phyloP scores from a whole-genome alignment of 2,329 filamentous ascomycete genomes.

The Aspergillus udagawae region DNA sequence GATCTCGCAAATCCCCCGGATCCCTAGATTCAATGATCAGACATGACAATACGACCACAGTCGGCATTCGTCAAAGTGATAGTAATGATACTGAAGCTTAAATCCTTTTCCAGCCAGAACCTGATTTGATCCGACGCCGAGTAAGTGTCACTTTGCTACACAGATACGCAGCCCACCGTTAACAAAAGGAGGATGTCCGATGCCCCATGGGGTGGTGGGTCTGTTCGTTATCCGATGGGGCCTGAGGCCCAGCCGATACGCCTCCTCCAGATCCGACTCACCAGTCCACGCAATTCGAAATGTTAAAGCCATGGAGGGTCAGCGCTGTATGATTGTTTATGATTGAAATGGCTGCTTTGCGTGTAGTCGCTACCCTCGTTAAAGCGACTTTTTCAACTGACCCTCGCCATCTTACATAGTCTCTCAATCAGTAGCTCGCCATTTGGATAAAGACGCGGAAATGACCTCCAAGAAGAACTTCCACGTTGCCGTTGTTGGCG shows the following conservation, averaged over 20 bases:
- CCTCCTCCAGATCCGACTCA: background rate
- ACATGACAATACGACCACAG: background rate
- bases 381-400: background rate
- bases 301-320: too few relatives aligned
- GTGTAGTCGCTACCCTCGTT: background rate
- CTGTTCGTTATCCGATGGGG: background rate
- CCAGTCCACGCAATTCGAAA: background rate
- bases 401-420: background rate
- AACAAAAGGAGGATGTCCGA: background rate
- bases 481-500: slow-evolving; percentile 32
- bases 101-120: background rate
- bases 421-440: background rate
- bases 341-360: background rate
- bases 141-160: background rate
- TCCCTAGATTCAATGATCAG: background rate
- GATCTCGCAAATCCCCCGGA: background rate
- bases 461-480: slow-evolving; percentile 14
- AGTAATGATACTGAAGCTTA: background rate
- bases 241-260: background rate
- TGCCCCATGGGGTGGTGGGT: background rate
- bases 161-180: background rate
- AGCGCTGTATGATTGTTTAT: background rate
- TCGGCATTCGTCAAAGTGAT: background rate
- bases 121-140: background rate
- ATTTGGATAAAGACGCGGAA: background rate